A percentile compares a stretch with the other conserved stretches of the same genome.
Conservation (phyloP, 805 yeast species). For the Jamesozyma gamospora region DNA sequence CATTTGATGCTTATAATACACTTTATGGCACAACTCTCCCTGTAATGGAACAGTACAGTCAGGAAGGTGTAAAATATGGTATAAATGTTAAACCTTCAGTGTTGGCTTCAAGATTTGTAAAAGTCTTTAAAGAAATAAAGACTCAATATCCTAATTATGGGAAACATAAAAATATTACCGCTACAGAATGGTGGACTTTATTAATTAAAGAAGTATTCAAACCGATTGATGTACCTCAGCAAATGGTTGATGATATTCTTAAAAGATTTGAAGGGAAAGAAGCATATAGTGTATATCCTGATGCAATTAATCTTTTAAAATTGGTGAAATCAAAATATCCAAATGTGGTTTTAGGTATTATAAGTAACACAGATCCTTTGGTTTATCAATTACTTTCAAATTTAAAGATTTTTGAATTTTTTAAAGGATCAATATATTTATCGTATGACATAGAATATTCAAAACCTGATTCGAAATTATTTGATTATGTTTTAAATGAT, state of each 20-base stretch:
- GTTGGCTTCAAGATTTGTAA: conserved; percentile 23
- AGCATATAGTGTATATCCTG: conserved; percentile 47
- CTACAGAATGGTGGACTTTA: conserved; percentile 49
- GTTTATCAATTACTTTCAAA: conserved; percentile 37
- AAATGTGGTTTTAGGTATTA: conserved; percentile 34
- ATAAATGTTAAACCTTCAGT: conserved; percentile 23
- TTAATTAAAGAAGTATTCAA: conserved; percentile 38
- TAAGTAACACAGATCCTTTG: conserved; percentile 56
- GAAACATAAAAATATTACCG: conserved; percentile 28
- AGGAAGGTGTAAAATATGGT: conserved; percentile 39
- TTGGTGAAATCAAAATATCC: conserved; percentile 24
- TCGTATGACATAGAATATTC: conserved; percentile 47
- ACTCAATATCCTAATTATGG: conserved; percentile 54
- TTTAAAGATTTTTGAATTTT: conserved; percentile 36
- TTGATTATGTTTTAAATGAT: conserved; percentile 31
- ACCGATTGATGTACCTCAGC: conserved; percentile 25
- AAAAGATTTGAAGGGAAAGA: conserved; percentile 38
- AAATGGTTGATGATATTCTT: conserved; percentile 38
- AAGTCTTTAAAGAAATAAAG: conserved; percentile 30
- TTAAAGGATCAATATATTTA: conserved; percentile 35
- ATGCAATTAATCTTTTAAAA: conserved; percentile 39
- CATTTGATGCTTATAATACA: conserved; percentile 64
- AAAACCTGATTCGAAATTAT: conserved; percentile 46
- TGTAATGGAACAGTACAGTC: conserved; percentile 43
- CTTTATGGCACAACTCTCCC: conserved; percentile 48